phyloP scores from a whole-genome alignment of 2,329 filamentous ascomycete species.

The Alternaria consortialis region DNA sequence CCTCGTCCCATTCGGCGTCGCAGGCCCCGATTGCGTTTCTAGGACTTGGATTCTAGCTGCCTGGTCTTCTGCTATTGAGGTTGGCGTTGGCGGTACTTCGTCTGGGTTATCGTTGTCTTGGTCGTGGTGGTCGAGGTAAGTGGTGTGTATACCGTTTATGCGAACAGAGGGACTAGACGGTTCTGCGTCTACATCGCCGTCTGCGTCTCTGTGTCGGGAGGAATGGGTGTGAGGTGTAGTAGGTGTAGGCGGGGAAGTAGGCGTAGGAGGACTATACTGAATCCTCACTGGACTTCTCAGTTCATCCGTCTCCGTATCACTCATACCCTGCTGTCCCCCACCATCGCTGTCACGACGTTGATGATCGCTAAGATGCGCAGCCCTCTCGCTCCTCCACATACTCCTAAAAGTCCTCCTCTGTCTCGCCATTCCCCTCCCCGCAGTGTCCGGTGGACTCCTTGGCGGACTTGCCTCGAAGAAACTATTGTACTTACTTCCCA shows the following conservation, averaged over 20 bases:
- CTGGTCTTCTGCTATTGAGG: conserved; percentile 30
- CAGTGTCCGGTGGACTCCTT: conserved; percentile 22
- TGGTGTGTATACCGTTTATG: conserved; percentile 24
- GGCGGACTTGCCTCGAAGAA: conserved; percentile 51
- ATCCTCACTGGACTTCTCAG: conserved; percentile 43
- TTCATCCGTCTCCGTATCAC: conserved; percentile 47
- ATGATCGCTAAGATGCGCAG: conserved; percentile 43
- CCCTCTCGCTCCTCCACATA: conserved; percentile 50
- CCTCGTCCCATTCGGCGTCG: conserved; percentile 54
- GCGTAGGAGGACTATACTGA: conserved; percentile 46
- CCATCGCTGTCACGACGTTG: conserved; percentile 33
- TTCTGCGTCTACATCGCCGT: neutral
- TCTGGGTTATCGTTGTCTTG: neutral
- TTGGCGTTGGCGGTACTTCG: conserved; percentile 4
- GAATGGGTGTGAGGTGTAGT: neutral
- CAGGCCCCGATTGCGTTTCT: conserved; percentile 55
- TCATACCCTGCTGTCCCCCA: conserved; percentile 23
- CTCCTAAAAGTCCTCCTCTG: conserved; percentile 44
- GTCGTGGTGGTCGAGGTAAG: neutral
- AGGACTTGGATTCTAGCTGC: conserved; percentile 41
- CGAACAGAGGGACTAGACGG: neutral
- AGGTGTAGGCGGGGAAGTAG: neutral
- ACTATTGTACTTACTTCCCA: conserved; percentile 48
- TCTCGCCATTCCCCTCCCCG: conserved; percentile 20
- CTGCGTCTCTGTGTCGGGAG: conserved; percentile 29